Evolutionary conservation across 2,329 filamentous ascomycete species (phyloP).

Genomic region (Penicillium sp.): DNA sequence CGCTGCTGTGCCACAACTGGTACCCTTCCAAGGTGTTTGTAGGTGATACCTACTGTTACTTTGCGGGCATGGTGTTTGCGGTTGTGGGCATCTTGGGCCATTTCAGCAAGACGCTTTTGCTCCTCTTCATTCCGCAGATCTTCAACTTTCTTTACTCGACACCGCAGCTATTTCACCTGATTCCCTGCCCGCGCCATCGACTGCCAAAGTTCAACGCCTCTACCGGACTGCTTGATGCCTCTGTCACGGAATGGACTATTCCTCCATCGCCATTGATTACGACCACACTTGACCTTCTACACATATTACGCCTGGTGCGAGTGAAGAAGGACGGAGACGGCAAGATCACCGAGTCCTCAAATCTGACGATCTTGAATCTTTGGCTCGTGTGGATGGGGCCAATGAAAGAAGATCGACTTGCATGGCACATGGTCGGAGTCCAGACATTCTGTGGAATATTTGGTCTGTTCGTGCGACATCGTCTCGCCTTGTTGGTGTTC

Average conservation of each 20-base stretch:
- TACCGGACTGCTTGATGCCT: conserved; percentile 82
- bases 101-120: conserved; percentile 92
- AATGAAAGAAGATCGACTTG: conserved; percentile 79
- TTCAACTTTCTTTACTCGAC: conserved; percentile 95
- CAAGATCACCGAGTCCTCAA: conserved; percentile 74
- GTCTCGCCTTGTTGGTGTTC: conserved; percentile 83
- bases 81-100: conserved; percentile 95
- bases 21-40: conserved; percentile 94
- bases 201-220: conserved; percentile 83
- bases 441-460: conserved; percentile 74
- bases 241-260: conserved; percentile 71
- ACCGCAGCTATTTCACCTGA: conserved; percentile 83
- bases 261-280: conserved; percentile 67
- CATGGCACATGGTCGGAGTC: conserved; percentile 73
- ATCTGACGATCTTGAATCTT: conserved; percentile 90
- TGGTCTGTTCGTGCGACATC: conserved; percentile 81
- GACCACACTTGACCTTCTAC: conserved; percentile 64
- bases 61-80: conserved; percentile 98
- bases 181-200: conserved; percentile 90
- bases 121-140: conserved; percentile 88
- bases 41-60: conserved; percentile 98
- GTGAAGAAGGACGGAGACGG: conserved; percentile 67
- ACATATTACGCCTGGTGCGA: conserved; percentile 64
- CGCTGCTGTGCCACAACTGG: conserved; percentile 89
- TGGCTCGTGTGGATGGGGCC: conserved; percentile 96